Evolutionary conservation across 495 filamentous ascomycete species (phyloP), one percentile per base, ranked within the genome.

Genomic region (Talaromyces trachyspermus): DNA sequence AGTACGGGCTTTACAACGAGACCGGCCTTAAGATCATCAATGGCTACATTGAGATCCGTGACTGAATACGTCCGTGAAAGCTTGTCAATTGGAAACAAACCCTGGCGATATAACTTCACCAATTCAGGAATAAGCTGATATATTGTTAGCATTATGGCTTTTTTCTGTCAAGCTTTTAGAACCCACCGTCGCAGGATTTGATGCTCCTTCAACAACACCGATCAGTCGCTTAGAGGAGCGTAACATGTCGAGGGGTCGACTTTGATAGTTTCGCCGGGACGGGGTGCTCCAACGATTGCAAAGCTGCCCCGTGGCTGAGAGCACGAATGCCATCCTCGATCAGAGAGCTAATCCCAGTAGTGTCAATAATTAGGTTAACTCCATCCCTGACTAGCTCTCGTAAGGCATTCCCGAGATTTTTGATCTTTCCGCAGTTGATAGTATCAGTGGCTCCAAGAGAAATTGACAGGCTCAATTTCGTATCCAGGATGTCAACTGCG

Each of bases 401-500:
- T 1, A 72, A 47, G 14, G 53, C 42, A 30, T 48, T 49, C 5
- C 50, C 57, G 2, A 74, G 56, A 20, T 63, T 54, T 2, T 26
- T 3, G 0, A 46, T 23, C 1, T n/a, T 25, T 2, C 54, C 60
- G 0, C 63, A 65, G 48, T 70, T 58, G 19, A 75, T 56, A 4
- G 52, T 55, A 50, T 72, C 50, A 0, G 66, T 68, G 4, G 74
- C 72, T 11, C 74, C 74, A 2, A 76, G 49, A 22, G 59, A 54
- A 15, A 44, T 56, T 3, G 72, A 70, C 14, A 72, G 22, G 22
- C 58, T 58, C 8, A 78, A 53, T 24, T 68, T 68, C 18, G 51
- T 53, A 23, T 66, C 55, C 17, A 66, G 56, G 20, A 72, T 56
- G 46, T 75, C 72, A 2, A 74, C 65, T 0, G 66, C 72, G n/a